phyloP scores from a whole-genome alignment of 305 asterid genomes.

The Fraxinus nigra region DNA sequence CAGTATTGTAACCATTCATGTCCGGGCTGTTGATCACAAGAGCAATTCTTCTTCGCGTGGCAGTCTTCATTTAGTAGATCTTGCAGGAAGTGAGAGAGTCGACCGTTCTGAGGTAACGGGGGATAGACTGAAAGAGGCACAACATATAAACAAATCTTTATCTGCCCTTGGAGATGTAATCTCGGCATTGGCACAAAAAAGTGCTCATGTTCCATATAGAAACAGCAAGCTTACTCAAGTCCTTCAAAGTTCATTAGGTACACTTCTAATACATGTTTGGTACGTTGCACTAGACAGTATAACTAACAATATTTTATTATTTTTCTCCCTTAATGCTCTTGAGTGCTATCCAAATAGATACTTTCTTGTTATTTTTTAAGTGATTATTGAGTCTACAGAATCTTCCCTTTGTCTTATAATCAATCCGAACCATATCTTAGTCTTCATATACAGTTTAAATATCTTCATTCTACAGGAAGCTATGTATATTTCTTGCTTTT shows the following conservation, averaged over 20 bases:
- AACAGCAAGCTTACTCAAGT: slow-evolving; percentile 91
- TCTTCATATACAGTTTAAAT: neutral
- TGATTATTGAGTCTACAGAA: neutral
- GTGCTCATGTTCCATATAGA: slow-evolving; percentile 70
- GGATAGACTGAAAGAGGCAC: slow-evolving; percentile 81
- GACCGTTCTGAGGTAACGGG: slow-evolving; percentile 90
- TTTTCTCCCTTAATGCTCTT: neutral
- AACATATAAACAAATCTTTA: slow-evolving; percentile 73
- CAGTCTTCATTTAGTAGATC: slow-evolving; percentile 87
- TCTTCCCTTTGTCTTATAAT: neutral
- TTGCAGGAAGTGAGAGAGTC: slow-evolving; percentile 86
- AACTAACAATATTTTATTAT: neutral
- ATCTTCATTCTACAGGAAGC: neutral
- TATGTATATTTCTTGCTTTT: neutral
- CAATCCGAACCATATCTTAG: neutral
- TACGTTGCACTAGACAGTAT: neutral
- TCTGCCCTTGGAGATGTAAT: slow-evolving; percentile 87
- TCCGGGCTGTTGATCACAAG: slow-evolving; percentile 54
- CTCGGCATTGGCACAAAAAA: slow-evolving; percentile 72
- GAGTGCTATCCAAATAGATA: neutral
- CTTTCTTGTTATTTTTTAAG: neutral
- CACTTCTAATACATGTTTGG: neutral
- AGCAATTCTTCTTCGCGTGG: slow-evolving; percentile 54
- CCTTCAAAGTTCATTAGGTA: slow-evolving; percentile 82
- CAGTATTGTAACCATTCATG: slow-evolving; percentile 72